phyloP scores from a whole-genome alignment of 129 eudicot genomes.

The Logfia minima region DNA sequence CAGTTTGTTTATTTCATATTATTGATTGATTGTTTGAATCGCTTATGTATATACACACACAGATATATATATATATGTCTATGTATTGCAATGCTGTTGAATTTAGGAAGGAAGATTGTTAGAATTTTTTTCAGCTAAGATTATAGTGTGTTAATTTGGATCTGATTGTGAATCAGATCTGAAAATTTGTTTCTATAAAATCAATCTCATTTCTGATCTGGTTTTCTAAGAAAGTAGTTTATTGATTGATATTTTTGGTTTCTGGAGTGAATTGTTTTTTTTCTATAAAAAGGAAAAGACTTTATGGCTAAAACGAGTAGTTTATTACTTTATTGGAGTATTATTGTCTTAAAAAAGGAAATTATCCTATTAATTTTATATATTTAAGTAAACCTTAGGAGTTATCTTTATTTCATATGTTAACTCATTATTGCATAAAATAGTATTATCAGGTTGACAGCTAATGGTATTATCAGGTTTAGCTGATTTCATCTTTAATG shows the following conservation, averaged over 20 bases:
- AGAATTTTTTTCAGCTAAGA: background rate
- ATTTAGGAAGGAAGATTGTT: background rate
- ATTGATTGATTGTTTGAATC: no score
- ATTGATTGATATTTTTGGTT: no score
- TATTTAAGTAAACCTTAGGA: background rate
- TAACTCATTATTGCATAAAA: background rate
- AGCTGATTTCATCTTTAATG: background rate
- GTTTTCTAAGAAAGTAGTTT: no score
- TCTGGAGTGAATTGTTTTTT: background rate
- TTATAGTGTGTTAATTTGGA: background rate
- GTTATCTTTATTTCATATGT: background rate
- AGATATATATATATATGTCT: background rate
- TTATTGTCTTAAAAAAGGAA: no score
- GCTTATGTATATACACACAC: background rate
- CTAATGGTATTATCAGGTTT: background rate
- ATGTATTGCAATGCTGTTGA: background rate
- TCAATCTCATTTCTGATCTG: background rate
- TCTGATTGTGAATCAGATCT: background rate
- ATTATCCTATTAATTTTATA: no score
- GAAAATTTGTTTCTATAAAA: background rate
- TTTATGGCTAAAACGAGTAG: background rate
- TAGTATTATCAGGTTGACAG: background rate
- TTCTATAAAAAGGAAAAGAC: background rate
- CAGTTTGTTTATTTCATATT: background rate
- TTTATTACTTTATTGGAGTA: background rate